A percentile compares a stretch with the other conserved stretches of the same genome.
These are phyloP conservation scores for Sclerotinia spermophila DNA, from an alignment of 2,329 filamentous ascomycete species.

Conservation along the genomic window DNA sequence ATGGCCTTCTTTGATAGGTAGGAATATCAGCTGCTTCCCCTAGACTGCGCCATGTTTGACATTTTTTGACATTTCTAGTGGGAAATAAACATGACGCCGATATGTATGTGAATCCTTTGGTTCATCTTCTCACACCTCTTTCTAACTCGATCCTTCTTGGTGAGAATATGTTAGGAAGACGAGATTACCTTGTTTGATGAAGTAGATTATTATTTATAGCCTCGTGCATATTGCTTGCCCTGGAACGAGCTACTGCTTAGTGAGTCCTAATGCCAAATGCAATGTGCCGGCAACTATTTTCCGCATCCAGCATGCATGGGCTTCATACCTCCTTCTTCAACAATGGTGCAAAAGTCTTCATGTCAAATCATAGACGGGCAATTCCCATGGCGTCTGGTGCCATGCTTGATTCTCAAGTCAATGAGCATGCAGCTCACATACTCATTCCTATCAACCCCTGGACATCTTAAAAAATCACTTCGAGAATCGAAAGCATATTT, in stretches of 20 bases:
- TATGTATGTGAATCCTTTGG: not conserved
- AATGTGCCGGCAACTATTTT: constrained; percentile 8
- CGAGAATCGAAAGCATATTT: not conserved
- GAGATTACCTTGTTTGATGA: not conserved
- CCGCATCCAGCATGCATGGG: not conserved
- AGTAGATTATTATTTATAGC: not conserved
- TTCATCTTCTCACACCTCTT: not conserved
- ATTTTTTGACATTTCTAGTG: constrained; percentile 13
- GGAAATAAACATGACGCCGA: not conserved
- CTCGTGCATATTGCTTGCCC: not conserved
- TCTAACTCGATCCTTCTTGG: not conserved
- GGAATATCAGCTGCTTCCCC: constrained; percentile 15
- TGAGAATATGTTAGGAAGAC: not conserved
- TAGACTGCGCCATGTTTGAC: constrained; percentile 14
- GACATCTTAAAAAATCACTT: not conserved
- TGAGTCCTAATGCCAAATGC: constrained; percentile 11
- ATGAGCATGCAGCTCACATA: not conserved
- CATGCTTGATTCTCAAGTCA: constrained; percentile 10
- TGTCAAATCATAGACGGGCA: not conserved
- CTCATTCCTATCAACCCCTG: not conserved
- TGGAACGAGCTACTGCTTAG: not conserved
- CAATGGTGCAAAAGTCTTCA: not conserved
- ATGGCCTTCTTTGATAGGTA: not conserved
- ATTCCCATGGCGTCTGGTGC: constrained; percentile 12
- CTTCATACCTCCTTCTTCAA: not conserved